A percentile compares a stretch with the other conserved stretches of the same genome.
Conservation (phyloP, 1,284 basidiomycete species). For the Sporisorium iseilematis-ciliati region DNA sequence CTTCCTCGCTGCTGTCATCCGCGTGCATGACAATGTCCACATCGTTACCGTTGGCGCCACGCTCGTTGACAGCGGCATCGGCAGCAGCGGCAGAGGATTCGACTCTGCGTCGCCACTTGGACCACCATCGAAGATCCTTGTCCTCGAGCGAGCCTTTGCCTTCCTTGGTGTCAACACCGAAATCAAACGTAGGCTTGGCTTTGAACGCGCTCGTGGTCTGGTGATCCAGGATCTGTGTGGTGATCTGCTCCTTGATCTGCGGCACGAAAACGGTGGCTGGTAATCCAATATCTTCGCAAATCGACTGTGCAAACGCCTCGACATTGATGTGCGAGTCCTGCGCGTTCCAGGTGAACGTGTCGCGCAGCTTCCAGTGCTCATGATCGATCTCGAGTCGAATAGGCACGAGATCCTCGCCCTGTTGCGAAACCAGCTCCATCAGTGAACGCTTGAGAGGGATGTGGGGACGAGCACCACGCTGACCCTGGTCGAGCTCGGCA, state of each 20-base stretch:
- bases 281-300: constrained; percentile 91
- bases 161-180: constrained; percentile 31
- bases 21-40: constrained; percentile 67
- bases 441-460: constrained; percentile 68
- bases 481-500: constrained; percentile 75
- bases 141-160: constrained; percentile 43
- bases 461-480: constrained; percentile 53
- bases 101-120: constrained; percentile 45
- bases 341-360: constrained; percentile 97
- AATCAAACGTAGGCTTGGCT: constrained; percentile 44
- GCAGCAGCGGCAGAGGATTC: constrained; percentile 8
- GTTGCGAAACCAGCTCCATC: constrained; percentile 75
- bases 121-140: constrained; percentile 50
- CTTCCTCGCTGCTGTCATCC: constrained; percentile 68
- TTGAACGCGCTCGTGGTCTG: constrained; percentile 60
- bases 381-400: constrained; percentile 95
- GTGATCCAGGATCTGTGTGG: constrained; percentile 86
- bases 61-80: constrained; percentile 70
- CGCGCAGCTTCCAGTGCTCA: constrained; percentile 86
- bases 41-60: constrained; percentile 73
- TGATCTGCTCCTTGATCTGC: constrained; percentile 84
- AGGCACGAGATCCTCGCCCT: constrained; percentile 85
- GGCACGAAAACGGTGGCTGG: constrained; percentile 77
- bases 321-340: constrained; percentile 88
- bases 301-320: constrained; percentile 86